Evolutionary conservation across 768 basidiomycete genomes (phyloP).

Genomic region (Tylopilus vinaceipallidus): DNA sequence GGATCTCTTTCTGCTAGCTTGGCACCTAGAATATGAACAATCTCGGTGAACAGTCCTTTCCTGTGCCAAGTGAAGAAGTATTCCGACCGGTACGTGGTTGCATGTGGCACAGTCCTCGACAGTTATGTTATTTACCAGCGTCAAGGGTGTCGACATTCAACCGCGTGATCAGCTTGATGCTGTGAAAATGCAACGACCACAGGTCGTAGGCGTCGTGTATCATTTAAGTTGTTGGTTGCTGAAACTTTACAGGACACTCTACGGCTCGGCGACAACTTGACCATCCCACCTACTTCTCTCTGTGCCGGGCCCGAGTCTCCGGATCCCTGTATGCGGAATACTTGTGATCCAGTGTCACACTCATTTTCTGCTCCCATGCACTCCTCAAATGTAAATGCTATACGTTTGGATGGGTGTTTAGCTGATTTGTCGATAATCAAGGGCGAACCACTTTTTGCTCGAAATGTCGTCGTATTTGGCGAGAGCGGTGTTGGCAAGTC

Average conservation of each 20-base stretch:
- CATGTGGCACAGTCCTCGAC: background rate
- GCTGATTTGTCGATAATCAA: constrained; percentile 3
- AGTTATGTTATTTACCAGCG: constrained; percentile 2
- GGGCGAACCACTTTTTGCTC: constrained; percentile 5
- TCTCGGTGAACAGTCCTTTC: background rate
- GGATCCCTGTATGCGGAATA: constrained; percentile 5
- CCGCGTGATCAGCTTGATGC: background rate
- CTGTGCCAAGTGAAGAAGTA: background rate
- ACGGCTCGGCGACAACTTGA: constrained; percentile 4
- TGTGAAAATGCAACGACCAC: background rate
- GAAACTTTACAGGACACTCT: constrained; percentile 12
- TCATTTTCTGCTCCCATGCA: constrained; percentile 11
- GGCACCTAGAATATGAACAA: constrained; percentile 3
- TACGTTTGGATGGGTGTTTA: background rate
- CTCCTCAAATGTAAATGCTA: constrained; percentile 6
- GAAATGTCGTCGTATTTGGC: constrained; percentile 42
- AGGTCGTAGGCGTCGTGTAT: background rate
- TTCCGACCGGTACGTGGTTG: constrained; percentile 3
- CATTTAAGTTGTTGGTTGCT: background rate
- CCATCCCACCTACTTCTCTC: constrained; percentile 10
- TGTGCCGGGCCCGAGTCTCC: background rate
- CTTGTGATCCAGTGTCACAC: constrained; percentile 8
- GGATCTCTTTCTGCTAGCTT: background rate
- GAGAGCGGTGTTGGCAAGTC: constrained; percentile 42
- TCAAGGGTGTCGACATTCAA: constrained; percentile 7